Evolutionary conservation across 2,329 filamentous ascomycete species (phyloP).

Genomic region (Bipolaris cookei): DNA sequence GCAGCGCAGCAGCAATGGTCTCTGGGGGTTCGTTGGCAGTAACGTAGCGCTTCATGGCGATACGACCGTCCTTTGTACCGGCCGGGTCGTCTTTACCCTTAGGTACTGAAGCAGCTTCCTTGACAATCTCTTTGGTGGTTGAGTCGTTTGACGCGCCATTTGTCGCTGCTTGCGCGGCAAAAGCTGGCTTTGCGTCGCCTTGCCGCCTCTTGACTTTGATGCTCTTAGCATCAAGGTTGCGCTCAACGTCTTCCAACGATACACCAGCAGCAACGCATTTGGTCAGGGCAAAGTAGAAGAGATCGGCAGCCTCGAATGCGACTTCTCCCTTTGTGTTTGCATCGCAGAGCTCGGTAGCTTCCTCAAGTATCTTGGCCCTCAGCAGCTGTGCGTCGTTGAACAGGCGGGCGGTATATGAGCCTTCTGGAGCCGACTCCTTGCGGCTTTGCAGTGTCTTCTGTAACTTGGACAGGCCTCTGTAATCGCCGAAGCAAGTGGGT

Average conservation of each 20-base stretch:
- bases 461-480: slow-evolving; percentile 79
- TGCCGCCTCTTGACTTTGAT: slow-evolving; percentile 92
- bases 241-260: slow-evolving; percentile 85
- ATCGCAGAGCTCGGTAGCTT: slow-evolving; percentile 92
- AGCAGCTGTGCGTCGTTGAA: slow-evolving; percentile 92
- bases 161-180: slow-evolving; percentile 74
- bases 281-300: slow-evolving; percentile 94
- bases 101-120: slow-evolving; percentile 61
- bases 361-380: slow-evolving; percentile 97
- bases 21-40: slow-evolving; percentile 67
- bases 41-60: slow-evolving; percentile 82
- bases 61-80: slow-evolving; percentile 62
- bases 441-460: slow-evolving; percentile 85
- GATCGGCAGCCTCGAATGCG: slow-evolving; percentile 91
- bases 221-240: slow-evolving; percentile 90
- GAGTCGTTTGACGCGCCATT: slow-evolving; percentile 23
- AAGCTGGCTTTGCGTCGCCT: slow-evolving; percentile 93
- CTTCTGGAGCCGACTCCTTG: slow-evolving; percentile 80
- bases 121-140: slow-evolving; percentile 51
- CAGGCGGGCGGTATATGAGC: slow-evolving; percentile 90
- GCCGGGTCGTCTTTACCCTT: slow-evolving; percentile 60
- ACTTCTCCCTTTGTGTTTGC: slow-evolving; percentile 82
- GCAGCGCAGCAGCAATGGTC: slow-evolving; percentile 75
- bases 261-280: slow-evolving; percentile 88
- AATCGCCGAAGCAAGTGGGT: slow-evolving; percentile 88